Percentiles rank a stretch among this genome's conserved stretches.
phyloP scores from a whole-genome alignment of 768 basidiomycete species.

The Psilocybe sp. region DNA sequence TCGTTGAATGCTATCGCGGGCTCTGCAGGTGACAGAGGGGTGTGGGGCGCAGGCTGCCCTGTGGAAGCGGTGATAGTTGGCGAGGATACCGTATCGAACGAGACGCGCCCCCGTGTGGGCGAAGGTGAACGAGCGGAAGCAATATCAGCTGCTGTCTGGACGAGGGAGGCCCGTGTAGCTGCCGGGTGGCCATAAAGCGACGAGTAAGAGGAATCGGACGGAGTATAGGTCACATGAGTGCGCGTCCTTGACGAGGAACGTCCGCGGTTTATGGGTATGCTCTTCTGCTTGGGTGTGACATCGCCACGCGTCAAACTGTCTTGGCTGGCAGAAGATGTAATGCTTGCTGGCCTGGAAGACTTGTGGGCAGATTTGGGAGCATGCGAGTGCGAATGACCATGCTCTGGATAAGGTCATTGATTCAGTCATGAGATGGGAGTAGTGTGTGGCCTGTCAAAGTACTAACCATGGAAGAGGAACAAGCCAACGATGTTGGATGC shows the following conservation, averaged over 20 bases:
- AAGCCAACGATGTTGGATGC: constrained; percentile 91
- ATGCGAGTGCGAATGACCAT: constrained; percentile 57
- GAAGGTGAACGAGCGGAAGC: constrained; percentile 53
- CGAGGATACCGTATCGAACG: constrained; percentile 20
- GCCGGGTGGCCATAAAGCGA: constrained; percentile 68
- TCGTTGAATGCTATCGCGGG: constrained; percentile 25
- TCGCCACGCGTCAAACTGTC: constrained; percentile 17
- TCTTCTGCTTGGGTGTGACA: constrained; percentile 29
- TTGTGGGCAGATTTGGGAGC: constrained; percentile 35
- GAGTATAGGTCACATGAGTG: constrained; percentile 16
- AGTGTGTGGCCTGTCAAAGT: background rate
- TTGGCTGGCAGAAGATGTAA: constrained; percentile 21
- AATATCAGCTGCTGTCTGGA: constrained; percentile 84
- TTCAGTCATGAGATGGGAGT: background rate
- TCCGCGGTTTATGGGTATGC: constrained; percentile 15
- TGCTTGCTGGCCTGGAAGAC: constrained; percentile 29
- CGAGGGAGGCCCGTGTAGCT: constrained; percentile 68
- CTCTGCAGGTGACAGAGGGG: constrained; percentile 9
- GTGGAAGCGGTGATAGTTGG: constrained; percentile 3
- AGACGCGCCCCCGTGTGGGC: constrained; percentile 28
- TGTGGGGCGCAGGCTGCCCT: background rate
- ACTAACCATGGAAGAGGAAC: constrained; percentile 90
- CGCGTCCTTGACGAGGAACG: constrained; percentile 31
- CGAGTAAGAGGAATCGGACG: constrained; percentile 48
- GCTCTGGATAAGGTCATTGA: constrained; percentile 41